Conservation (phyloP, 1,284 basidiomycete species). For the Ganoderma sinense region DNA sequence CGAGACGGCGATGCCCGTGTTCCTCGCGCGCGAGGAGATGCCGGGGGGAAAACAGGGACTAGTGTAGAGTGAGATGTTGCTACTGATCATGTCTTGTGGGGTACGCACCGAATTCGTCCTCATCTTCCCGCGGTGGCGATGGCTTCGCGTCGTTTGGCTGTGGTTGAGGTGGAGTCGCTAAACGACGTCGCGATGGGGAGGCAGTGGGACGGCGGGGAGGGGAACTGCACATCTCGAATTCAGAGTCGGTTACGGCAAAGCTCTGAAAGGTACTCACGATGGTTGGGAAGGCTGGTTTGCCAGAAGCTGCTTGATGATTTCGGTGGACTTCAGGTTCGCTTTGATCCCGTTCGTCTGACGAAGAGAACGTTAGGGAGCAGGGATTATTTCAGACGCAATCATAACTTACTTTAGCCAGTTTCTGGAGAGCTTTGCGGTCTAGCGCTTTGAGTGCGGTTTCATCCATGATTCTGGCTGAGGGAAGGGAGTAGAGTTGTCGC, state of each 20-base stretch:
- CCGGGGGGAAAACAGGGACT: too few relatives aligned
- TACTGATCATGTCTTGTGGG: neutral
- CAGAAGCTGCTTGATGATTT: slow-evolving; percentile 2
- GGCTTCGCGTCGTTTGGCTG: neutral
- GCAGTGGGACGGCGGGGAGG: neutral
- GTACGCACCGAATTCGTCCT: neutral
- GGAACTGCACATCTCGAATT: neutral
- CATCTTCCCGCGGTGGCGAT: neutral
- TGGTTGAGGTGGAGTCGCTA: neutral
- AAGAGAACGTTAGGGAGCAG: neutral
- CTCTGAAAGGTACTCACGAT: neutral
- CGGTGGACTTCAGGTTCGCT: neutral
- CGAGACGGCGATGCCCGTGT: too few relatives aligned
- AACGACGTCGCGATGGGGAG: neutral
- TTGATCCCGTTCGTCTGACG: slow-evolving; percentile 3
- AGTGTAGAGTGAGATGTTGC: too few relatives aligned
- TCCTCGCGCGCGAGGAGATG: too few relatives aligned
- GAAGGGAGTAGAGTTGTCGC: neutral
- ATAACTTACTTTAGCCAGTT: neutral
- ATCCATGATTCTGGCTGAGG: neutral
- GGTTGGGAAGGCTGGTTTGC: neutral
- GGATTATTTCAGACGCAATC: too few relatives aligned
- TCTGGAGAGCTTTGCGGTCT: neutral
- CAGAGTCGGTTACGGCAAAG: neutral
- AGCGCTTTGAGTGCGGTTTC: neutral